Evolutionary conservation across 345 rosid genomes (phyloP), one percentile per base, ranked within the genome.

Genomic region (Mangifera indica): DNA sequence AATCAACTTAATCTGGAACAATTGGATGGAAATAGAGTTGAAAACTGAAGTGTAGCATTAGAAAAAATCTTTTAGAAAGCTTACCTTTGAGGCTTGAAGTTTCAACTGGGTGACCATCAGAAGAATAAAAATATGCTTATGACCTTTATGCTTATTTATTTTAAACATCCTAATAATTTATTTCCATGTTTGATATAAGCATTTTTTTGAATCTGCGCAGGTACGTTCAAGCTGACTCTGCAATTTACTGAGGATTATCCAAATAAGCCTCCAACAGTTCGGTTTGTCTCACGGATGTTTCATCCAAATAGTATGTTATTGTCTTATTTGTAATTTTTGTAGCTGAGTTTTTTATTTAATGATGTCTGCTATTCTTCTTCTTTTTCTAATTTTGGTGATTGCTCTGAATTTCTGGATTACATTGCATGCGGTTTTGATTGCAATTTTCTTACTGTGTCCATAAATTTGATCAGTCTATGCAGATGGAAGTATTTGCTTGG

Each of bases 401-500:
- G 14, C 42, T 18, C 29, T 15, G 51, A 8, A 24, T 66, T 17
- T 52, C 7, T n/a, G 26, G 24, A 66, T 29, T 66, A 10, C 29
- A 9, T 26, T 25, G 24, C 58, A 0, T n/a, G 2, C 29, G 10
- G 18, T 60, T 67, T 57, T 44, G 29, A 32, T 29, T 14, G 32
- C 18, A 5, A 1, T 52, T 64, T 37, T 63, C 52, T 25, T 15
- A 34, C 66, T 59, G 37, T 12, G 22, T 20, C 18, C 22, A 68
- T 63, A 67, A 37, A 37, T 67, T 20, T 75, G 20, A 63, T 54
- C 81, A 93, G 98, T 93, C 61, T 93, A 91, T 79, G 98, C 97
- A 1, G 98, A 93, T 80, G 98, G 98, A 73, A 93, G 98, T 63
- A 91, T 93, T 55, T 93, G 97, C 77, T 84, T 93, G 83, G 97